Evolutionary conservation across 2,329 filamentous ascomycete species (phyloP), one percentile per base, ranked within the genome.

Genomic region (Pseudogymnoascus sp.): DNA sequence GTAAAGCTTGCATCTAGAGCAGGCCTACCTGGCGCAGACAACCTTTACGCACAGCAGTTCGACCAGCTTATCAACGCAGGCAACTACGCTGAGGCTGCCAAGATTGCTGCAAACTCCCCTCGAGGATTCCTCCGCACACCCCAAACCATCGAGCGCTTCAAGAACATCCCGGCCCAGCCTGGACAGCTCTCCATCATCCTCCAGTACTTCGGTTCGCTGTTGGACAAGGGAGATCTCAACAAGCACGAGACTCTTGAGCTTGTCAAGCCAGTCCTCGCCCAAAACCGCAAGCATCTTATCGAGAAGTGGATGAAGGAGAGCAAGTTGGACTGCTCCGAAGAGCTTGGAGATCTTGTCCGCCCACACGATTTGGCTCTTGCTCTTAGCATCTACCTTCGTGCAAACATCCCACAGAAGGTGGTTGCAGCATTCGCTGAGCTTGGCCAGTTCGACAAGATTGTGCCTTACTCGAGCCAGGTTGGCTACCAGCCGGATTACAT

Each of bases 231-330:
- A 64, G 85, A 85, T 29, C 81, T 99, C 53, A 99, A 99, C 79
- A 87, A 88, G 74, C 90, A 96, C 68, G 95, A 99, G 78, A 96
- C 93, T 56, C 80, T 99, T 40, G 95, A 99, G 79, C 83, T 99
- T 66, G 93, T 95, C 9, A 87, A 92, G 68, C 95, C 95, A 19
- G 95, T 99, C 19, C 83, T 99, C 64, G 87, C 89, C 63, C 95
- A 99, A 77, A 95, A 93, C 75, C 87, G 95, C 68, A 97, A 97
- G 79, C 91, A 97, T 73, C 80, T 99, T 26, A 84, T 99, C 29
- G 95, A 97, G 78, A 99, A 99, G 78, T 99, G 96, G 96, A 84
- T 97, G 76, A 89, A 89, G 73, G 95, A 97, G 78, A 89, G 91
- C 77, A 99, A 99, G 81, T 83, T 99, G 46, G 91, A 96, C 75